Percentiles rank a stretch among this genome's conserved stretches.
Conservation (phyloP, 2,329 filamentous ascomycete genomes). For the Pestalotiopsis sp. region DNA sequence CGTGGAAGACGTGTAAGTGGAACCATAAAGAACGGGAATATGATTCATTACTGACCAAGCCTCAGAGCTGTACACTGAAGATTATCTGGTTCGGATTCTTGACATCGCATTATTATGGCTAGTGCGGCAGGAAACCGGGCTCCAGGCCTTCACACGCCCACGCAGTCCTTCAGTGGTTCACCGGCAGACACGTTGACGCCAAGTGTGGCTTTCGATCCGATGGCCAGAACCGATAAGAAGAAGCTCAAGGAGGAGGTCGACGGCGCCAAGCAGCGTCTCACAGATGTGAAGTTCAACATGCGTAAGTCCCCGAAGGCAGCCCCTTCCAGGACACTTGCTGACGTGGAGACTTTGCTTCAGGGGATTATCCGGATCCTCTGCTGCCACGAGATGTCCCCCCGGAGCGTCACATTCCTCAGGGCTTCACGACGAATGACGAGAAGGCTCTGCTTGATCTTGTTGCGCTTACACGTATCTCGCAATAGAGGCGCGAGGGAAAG, state of each 20-base stretch:
- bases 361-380: slow-evolving; percentile 49
- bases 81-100: not conserved
- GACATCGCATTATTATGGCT: slow-evolving; percentile 12
- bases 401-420: slow-evolving; percentile 35
- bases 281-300: slow-evolving; percentile 47
- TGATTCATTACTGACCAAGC: not conserved
- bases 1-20: not conserved
- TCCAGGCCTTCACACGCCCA: slow-evolving; percentile 28
- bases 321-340: too few species aligned
- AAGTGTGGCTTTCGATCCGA: slow-evolving; percentile 23
- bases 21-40: not conserved
- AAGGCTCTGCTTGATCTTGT: slow-evolving; percentile 36
- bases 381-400: slow-evolving; percentile 33
- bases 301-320: slow-evolving; percentile 32
- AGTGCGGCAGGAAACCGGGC: slow-evolving; percentile 20
- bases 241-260: slow-evolving; percentile 46
- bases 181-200: slow-evolving; percentile 23
- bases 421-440: slow-evolving; percentile 42
- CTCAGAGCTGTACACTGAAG: not conserved
- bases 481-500: not conserved
- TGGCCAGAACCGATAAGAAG: slow-evolving; percentile 29
- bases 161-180: slow-evolving; percentile 29
- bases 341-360: slow-evolving; percentile 14
- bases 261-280: slow-evolving; percentile 34
- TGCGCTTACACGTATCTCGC: slow-evolving; percentile 23